phyloP scores from a whole-genome alignment of 495 filamentous ascomycete genomes.

The Xylaria flabelliformis region DNA sequence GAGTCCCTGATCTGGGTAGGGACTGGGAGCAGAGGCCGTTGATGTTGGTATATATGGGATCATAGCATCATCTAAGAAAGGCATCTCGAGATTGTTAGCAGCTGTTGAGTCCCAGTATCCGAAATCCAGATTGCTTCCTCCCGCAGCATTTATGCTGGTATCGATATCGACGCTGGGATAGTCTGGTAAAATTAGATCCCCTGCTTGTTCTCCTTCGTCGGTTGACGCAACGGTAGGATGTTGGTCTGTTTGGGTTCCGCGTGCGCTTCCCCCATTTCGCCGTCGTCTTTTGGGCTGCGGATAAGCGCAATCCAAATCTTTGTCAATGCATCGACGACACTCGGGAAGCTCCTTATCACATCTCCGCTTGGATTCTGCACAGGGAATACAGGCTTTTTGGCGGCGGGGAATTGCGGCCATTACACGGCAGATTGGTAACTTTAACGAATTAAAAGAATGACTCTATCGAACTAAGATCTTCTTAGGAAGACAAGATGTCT shows the following conservation, averaged over 20 bases:
- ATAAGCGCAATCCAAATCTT: slow-evolving; percentile 48
- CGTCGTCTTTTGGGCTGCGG: slow-evolving; percentile 33
- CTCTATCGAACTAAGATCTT: neutral
- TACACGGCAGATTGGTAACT: neutral
- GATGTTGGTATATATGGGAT: neutral
- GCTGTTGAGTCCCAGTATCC: neutral
- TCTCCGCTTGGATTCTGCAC: slow-evolving; percentile 51
- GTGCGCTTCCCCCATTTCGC: neutral
- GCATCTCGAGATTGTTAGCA: neutral
- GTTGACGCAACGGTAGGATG: neutral
- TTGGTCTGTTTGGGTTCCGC: neutral
- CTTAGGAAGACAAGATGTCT: neutral
- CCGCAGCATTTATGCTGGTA: neutral
- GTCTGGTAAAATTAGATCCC: neutral
- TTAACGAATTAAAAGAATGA: neutral
- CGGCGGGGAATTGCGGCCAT: slow-evolving; percentile 36
- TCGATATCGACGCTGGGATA: neutral
- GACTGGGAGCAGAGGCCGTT: neutral
- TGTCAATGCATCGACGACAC: slow-evolving; percentile 48
- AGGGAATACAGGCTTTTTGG: slow-evolving; percentile 51
- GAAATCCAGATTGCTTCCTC: neutral
- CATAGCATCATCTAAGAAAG: neutral
- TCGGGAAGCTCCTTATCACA: slow-evolving; percentile 51
- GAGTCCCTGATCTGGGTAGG: neutral
- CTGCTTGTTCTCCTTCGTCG: neutral